Evolutionary conservation across 371 early-diverging fungal species (phyloP).

Genomic region (Rhizopus stolonifer): DNA sequence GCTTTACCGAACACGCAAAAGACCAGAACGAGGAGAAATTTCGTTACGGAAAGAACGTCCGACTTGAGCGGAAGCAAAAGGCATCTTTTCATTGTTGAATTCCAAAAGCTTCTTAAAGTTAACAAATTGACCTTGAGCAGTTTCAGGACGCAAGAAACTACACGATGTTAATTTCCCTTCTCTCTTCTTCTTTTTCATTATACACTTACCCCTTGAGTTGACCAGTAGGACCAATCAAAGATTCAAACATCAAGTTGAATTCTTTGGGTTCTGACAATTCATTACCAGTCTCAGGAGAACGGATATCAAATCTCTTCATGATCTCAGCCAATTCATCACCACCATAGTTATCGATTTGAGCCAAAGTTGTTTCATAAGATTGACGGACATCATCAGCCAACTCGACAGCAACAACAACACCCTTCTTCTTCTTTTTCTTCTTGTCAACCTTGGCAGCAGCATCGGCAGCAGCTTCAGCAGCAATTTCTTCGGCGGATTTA

Average conservation of each 20-base stretch:
- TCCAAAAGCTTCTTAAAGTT: constrained; percentile 98
- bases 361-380: constrained; percentile 84
- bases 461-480: constrained; percentile 38
- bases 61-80: constrained; percentile 98
- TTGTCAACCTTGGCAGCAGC: constrained; percentile 60
- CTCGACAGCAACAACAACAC: constrained; percentile 60
- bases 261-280: constrained; percentile 87
- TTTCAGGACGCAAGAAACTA: constrained; percentile 98
- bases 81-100: constrained; percentile 98
- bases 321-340: constrained; percentile 87
- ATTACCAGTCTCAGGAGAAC: constrained; percentile 91
- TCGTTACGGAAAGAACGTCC: constrained; percentile 99
- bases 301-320: constrained; percentile 86
- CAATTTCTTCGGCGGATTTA: constrained; percentile 32
- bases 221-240: constrained; percentile 98
- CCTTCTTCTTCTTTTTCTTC: constrained; percentile 74
- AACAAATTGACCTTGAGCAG: constrained; percentile 99
- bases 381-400: constrained; percentile 66
- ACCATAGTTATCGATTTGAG: constrained; percentile 93
- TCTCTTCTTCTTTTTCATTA: neutral
- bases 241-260: constrained; percentile 99
- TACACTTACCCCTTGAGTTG: constrained; percentile 78
- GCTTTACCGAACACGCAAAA: constrained; percentile 96
- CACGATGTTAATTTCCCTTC: neutral
- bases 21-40: constrained; percentile 97